Conservation (phyloP, 2,329 filamentous ascomycete genomes). For the Stenocarpella maydis region DNA sequence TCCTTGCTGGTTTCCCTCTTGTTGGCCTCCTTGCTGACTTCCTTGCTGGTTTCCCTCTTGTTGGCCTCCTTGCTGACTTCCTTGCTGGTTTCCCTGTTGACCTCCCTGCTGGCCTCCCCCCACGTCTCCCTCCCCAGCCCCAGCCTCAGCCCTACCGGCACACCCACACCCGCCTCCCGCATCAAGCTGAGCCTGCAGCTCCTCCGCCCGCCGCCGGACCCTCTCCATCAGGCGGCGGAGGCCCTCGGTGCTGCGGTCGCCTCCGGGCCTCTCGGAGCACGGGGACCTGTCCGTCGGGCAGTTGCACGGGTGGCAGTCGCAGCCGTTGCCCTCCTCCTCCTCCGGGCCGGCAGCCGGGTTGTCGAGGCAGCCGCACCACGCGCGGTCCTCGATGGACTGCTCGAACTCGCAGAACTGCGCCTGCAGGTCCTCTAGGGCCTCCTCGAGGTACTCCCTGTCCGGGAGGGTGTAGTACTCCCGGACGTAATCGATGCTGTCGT, state of each 20-base stretch:
- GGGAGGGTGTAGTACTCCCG: background rate
- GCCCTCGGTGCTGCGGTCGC: background rate
- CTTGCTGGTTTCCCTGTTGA: no score
- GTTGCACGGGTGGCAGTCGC: slow-evolving; percentile 5
- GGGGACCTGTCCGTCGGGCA: background rate
- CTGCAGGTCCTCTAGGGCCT: background rate
- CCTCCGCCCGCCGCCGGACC: background rate
- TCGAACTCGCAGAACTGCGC: background rate
- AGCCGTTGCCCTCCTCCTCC: background rate
- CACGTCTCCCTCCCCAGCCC: no score
- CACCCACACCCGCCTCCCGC: background rate
- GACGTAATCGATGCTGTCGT: background rate
- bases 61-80: no score
- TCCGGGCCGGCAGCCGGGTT: background rate
- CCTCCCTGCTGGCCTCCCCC: no score
- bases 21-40: no score
- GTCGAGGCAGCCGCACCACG: background rate
- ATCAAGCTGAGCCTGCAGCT: background rate
- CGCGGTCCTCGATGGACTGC: background rate
- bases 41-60: no score
- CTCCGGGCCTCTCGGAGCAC: background rate
- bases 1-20: no score
- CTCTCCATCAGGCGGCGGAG: background rate
- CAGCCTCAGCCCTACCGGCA: background rate
- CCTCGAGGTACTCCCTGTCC: background rate